These are phyloP conservation scores for Triticum turgidum DNA, from an alignment of 176 grass and related monocot species.

Conservation along the genomic window DNA sequence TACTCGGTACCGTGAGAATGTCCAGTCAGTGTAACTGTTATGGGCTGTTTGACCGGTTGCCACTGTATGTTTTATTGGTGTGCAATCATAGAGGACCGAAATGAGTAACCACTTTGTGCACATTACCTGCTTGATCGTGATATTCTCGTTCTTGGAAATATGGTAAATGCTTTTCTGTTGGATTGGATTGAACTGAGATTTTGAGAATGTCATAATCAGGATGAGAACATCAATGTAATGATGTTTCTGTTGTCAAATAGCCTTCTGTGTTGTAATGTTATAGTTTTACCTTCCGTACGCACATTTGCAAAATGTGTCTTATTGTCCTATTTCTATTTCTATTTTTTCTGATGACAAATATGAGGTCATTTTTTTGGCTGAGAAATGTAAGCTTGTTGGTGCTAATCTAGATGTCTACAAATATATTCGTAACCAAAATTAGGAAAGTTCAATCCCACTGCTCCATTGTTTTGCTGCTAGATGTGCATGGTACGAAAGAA, in stretches of 20 bases:
- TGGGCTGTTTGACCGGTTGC: not conserved
- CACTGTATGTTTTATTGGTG: not conserved
- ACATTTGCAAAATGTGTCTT: not conserved
- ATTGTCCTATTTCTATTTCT: not conserved
- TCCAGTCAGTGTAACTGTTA: not conserved
- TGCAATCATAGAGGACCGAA: not conserved
- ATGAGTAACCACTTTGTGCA: not conserved
- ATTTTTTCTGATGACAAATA: not conserved
- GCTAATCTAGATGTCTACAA: constrained; percentile 10
- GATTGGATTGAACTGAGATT: not conserved
- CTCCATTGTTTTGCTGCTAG: not conserved
- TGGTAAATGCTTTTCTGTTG: not conserved
- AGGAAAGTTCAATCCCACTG: not conserved
- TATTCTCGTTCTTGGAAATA: not conserved
- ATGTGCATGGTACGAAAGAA: not conserved
- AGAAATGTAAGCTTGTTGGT: not conserved
- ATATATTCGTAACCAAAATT: not conserved
- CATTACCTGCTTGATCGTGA: not conserved
- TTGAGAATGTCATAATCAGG: not conserved
- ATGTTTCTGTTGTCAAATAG: not conserved
- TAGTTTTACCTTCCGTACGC: not conserved
- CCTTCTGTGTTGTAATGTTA: not conserved
- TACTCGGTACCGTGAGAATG: not conserved
- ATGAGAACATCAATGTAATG: not conserved
- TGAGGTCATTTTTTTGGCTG: not conserved